These are phyloP conservation scores for Priceomyces carsonii DNA, from an alignment of 805 yeast genomes.

Conservation along the genomic window DNA sequence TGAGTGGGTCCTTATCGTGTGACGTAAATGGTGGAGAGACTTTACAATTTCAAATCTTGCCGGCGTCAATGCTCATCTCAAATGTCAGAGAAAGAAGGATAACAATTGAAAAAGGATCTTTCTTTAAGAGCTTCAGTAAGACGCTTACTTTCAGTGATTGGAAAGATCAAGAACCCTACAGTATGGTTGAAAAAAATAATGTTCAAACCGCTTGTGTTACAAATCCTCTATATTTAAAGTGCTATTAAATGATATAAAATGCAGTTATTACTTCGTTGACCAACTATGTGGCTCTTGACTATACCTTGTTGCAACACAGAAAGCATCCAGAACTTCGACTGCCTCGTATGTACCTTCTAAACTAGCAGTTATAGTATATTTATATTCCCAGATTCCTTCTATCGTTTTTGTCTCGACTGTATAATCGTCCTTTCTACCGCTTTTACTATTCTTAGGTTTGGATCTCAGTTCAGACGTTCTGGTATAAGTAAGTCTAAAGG, in stretches of 20 bases:
- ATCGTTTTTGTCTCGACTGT: constrained; percentile 57
- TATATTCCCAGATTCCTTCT: constrained; percentile 69
- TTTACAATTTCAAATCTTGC: constrained; percentile 12
- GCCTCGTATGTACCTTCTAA: constrained; percentile 95
- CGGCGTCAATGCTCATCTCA: constrained; percentile 8
- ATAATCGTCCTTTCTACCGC: constrained; percentile 23
- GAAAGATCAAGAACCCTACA: constrained; percentile 9
- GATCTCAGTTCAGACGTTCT: constrained; percentile 68
- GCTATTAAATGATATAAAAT: constrained; percentile 5
- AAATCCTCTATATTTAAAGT: constrained; percentile 7
- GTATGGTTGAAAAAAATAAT: constrained; percentile 7
- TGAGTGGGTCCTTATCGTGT: constrained; percentile 13
- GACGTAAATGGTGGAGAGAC: constrained; percentile 10
- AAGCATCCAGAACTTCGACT: constrained; percentile 81
- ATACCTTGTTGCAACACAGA: constrained; percentile 48
- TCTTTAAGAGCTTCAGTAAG: constrained; percentile 3
- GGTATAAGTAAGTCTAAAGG: constrained; percentile 82
- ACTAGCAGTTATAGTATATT: constrained; percentile 72
- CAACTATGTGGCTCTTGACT: no score
- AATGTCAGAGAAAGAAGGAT: constrained; percentile 10
- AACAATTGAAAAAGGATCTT: constrained; percentile 6
- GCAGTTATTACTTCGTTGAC: constrained; percentile 1
- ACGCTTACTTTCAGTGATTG: constrained; percentile 13
- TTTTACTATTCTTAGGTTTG: constrained; percentile 17
- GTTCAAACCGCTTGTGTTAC: constrained; percentile 17